Evolutionary conservation across 768 basidiomycete genomes (phyloP).

Genomic region (Cystofilobasidium bisporidii): DNA sequence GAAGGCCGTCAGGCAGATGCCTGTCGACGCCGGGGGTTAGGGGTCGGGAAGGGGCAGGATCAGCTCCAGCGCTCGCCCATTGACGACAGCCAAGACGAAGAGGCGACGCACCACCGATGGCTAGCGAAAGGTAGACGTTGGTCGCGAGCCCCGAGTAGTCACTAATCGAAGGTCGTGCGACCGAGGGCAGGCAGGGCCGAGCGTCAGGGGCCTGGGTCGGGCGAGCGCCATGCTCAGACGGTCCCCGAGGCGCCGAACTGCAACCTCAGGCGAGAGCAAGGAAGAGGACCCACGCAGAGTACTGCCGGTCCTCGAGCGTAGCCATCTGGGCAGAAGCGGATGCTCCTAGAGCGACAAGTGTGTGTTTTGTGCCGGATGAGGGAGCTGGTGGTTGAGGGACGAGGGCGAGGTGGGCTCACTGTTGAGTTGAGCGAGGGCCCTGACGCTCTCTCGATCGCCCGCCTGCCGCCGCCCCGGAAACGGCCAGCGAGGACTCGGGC

Average conservation of each 20-base stretch:
- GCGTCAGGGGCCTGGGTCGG: too few relatives aligned
- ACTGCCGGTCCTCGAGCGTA: neutral
- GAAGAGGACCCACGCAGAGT: neutral
- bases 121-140: constrained; percentile 18
- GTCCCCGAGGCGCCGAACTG: too few relatives aligned
- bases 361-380: too few relatives aligned
- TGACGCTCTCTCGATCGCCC: too few relatives aligned
- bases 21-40: neutral
- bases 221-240: too few relatives aligned
- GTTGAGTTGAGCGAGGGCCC: too few relatives aligned
- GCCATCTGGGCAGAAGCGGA: too few relatives aligned
- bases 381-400: too few relatives aligned
- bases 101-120: constrained; percentile 9
- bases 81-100: neutral
- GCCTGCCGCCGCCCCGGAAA: too few relatives aligned
- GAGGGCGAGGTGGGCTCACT: too few relatives aligned
- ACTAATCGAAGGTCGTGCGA: neutral
- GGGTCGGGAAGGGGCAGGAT: neutral
- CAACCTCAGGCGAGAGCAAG: neutral
- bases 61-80: neutral
- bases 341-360: too few relatives aligned
- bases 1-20: constrained; percentile 10
- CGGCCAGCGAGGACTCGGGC: too few relatives aligned
- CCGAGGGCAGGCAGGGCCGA: neutral
- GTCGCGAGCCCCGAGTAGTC: constrained; percentile 25